Conservation (phyloP, 148 eudicot genomes). For the Selenicereus undatus region DNA sequence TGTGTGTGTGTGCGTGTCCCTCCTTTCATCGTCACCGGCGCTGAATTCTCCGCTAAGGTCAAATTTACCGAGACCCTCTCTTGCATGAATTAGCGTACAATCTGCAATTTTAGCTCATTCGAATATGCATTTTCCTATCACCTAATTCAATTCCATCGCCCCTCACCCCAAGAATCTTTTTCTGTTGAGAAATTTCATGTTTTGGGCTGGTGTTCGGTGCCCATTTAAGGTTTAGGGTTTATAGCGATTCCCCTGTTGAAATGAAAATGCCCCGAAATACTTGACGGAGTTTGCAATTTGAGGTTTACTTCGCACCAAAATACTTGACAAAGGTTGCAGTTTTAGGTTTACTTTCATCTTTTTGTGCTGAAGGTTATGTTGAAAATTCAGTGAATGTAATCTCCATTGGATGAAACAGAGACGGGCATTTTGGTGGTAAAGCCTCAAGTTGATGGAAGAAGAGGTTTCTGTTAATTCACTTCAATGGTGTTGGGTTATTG, state of each 20-base stretch:
- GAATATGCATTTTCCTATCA: neutral
- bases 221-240: neutral
- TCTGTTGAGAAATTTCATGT: neutral
- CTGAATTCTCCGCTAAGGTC: neutral
- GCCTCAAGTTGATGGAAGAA: constrained; percentile 16
- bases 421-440: neutral
- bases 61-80: neutral
- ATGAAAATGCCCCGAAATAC: neutral
- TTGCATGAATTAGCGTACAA: neutral
- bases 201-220: neutral
- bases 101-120: neutral
- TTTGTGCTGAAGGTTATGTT: neutral
- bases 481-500: constrained; percentile 65
- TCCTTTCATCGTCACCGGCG: neutral
- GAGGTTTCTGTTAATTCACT: constrained; percentile 32
- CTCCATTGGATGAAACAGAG: neutral
- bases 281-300: neutral
- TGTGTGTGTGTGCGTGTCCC: too few relatives aligned
- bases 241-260: neutral
- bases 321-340: neutral
- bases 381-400: neutral
- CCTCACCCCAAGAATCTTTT: neutral
- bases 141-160: neutral
- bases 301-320: neutral
- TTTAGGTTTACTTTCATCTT: neutral